Base-by-base conservation (phyloP, 805 yeast genomes). In the Ogataea zsoltii region DNA sequence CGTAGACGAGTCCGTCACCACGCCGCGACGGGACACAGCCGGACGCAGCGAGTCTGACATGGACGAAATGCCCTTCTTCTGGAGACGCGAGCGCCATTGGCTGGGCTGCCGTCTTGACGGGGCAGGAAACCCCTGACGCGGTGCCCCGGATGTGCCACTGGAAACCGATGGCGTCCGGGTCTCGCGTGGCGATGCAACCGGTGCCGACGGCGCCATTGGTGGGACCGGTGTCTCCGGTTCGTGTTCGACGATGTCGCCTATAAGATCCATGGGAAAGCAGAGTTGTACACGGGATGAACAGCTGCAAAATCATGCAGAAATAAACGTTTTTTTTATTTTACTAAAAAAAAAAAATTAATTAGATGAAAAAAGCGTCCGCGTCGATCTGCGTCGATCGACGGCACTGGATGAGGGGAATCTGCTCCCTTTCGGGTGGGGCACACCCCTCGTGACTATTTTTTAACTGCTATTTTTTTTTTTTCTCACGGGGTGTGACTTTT, bases 171-270 rank as follows among this genome's bases (percentile, higher is more conserved):
- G n/a, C n/a, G n/a, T n/a, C n/a, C n/a, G n/a, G n/a, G n/a, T n/a
- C n/a, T n/a, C n/a, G n/a, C n/a, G n/a, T n/a, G 25, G 7, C 25
- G 25, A 5, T 9, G 25, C 25, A 5, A 9, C 9, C 25, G 25
- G 25, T 21, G 25, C 25, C 25, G 5, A 9, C 25, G 9, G 9
- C 9, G 25, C 19, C 12, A 28, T 31, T 7, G 46, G 29, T 4
- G 30, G 29, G 7, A 36, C 21, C 37, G 42, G 38, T 16, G 32
- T 2, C 18, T 21, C 64, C 39, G 54, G 41, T 7, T 80, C 80
- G 46, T 73, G 82, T 55, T 86, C 94, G 7, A 84, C 80, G 25
- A 86, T 84, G 51, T 86, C 92, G 9, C 88, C 86, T 21, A 85
- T 65, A 48, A 83, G 70, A 61, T 83, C 85, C 91, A 85, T 85